Evolutionary conservation across 129 eudicot genomes (phyloP).

Genomic region (Centaurea solstitialis): DNA sequence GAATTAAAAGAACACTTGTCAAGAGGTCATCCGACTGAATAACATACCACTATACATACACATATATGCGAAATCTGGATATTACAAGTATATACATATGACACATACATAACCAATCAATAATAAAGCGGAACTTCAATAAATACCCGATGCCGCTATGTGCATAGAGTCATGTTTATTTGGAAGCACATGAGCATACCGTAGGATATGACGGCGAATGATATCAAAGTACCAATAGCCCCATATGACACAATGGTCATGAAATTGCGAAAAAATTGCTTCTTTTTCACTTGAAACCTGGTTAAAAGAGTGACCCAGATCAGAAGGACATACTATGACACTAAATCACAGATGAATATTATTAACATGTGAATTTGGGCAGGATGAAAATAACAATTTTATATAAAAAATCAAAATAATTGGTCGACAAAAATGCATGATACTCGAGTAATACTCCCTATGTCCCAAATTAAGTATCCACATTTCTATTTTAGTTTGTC

Average conservation of each 20-base stretch:
- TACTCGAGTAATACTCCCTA: too few species aligned
- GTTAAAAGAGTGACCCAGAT: not conserved
- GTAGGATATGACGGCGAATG: conserved; percentile 66
- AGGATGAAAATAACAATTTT: too few species aligned
- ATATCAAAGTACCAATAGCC: conserved; percentile 78
- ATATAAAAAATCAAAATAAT: too few species aligned
- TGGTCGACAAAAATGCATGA: too few species aligned
- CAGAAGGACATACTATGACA: not conserved
- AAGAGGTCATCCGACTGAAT: too few species aligned
- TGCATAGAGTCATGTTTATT: not conserved
- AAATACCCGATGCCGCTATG: not conserved
- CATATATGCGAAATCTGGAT: not conserved
- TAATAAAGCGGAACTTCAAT: not conserved
- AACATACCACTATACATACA: not conserved
- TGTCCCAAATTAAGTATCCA: too few species aligned
- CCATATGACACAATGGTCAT: conserved; percentile 68
- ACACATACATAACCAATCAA: not conserved
- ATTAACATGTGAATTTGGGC: too few species aligned
- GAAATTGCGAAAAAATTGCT: conserved; percentile 78
- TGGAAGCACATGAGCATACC: conserved; percentile 43
- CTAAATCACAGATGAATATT: not conserved
- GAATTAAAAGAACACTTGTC: too few species aligned
- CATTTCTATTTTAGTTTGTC: too few species aligned
- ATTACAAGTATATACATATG: not conserved
- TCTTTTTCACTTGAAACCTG: conserved; percentile 90